phyloP scores from a whole-genome alignment of 176 grass and related monocot genomes.

The Musa schizocarpa region DNA sequence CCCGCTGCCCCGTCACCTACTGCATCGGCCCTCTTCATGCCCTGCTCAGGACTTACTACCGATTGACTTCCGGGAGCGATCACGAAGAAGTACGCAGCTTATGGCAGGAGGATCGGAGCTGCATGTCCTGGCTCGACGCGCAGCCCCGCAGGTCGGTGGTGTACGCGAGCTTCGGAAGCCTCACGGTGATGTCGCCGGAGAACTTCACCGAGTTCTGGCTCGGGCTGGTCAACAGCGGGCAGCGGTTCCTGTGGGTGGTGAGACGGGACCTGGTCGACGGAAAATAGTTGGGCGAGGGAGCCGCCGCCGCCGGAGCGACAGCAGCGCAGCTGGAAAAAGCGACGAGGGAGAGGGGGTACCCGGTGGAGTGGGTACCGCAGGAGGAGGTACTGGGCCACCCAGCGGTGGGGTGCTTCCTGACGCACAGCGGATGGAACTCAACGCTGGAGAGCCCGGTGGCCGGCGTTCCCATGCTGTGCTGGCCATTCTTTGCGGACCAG shows the following conservation, averaged over 20 bases:
- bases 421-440: slow-evolving; percentile 15
- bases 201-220: slow-evolving; percentile 33
- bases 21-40: background rate
- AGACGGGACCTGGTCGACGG: slow-evolving; percentile 29
- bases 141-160: slow-evolving; percentile 39
- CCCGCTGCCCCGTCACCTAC: background rate
- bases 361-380: slow-evolving; percentile 56
- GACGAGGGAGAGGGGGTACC: background rate
- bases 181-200: slow-evolving; percentile 15
- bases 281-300: background rate
- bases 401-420: slow-evolving; percentile 37
- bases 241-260: slow-evolving; percentile 47
- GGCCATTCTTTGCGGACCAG: slow-evolving; percentile 33
- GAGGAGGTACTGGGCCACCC: slow-evolving; percentile 45
- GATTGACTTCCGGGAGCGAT: background rate
- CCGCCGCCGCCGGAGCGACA: background rate
- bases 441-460: slow-evolving; percentile 17
- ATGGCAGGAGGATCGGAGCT: slow-evolving; percentile 32
- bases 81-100: background rate
- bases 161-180: slow-evolving; percentile 52
- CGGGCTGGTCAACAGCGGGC: slow-evolving; percentile 28
- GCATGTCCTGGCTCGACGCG: slow-evolving; percentile 41
- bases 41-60: background rate
- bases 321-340: background rate
- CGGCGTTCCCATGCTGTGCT: slow-evolving; percentile 34